Evolutionary conservation across 106 monocot genomes (phyloP).

Genomic region (Apostasia ramifera): DNA sequence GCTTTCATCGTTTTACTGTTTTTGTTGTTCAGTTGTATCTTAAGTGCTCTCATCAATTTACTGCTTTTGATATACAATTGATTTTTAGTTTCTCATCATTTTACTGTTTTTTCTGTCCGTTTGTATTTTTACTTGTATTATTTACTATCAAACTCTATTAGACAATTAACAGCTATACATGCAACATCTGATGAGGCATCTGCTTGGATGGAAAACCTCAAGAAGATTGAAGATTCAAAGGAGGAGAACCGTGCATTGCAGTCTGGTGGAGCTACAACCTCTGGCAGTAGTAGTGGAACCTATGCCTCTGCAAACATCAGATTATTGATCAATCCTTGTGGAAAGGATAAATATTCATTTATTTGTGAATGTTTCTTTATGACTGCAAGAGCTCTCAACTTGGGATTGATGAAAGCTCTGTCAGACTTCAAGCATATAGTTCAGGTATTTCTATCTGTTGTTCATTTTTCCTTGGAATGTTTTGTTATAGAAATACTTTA

Average conservation of each 20-base stretch:
- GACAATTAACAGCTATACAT: conserved; percentile 80
- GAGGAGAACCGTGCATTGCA: conserved; percentile 31
- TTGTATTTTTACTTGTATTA: conserved; percentile 6
- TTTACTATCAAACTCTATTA: conserved; percentile 14
- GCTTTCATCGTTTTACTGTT: no score
- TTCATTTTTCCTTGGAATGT: neutral
- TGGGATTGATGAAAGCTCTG: conserved; percentile 84
- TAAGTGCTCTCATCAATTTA: neutral
- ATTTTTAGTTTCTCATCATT: neutral
- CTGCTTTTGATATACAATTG: neutral
- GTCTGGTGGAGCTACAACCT: conserved; percentile 58
- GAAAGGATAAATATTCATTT: conserved; percentile 80
- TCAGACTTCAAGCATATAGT: conserved; percentile 78
- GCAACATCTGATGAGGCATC: conserved; percentile 87
- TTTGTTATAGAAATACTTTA: neutral
- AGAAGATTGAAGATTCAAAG: conserved; percentile 7
- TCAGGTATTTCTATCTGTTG: conserved; percentile 40
- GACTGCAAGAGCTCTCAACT: conserved; percentile 87
- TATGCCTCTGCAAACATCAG: conserved; percentile 17
- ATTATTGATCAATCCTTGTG: conserved; percentile 12
- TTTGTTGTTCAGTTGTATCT: conserved; percentile 1
- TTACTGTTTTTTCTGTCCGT: conserved; percentile 5
- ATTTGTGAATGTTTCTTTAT: conserved; percentile 99
- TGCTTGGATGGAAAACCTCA: conserved; percentile 39
- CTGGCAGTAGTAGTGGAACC: conserved; percentile 29